Evolutionary conservation across 164 flowering plant genomes (phyloP).

Genomic region (Nelumbo lutea): DNA sequence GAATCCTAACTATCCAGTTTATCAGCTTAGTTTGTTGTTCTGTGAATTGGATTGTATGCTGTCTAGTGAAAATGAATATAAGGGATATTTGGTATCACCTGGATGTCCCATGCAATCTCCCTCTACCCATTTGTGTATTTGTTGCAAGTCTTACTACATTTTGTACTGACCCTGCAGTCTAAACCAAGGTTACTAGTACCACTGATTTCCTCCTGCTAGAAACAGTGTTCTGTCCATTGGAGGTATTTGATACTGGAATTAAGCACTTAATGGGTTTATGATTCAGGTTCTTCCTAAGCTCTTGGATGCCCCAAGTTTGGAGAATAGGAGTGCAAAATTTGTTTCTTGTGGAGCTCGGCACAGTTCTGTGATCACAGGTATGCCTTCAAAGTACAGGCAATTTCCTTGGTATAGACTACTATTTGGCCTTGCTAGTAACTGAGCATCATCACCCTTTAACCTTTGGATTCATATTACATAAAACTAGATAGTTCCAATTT

Average conservation of each 20-base stretch:
- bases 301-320: slow-evolving; percentile 73
- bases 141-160: neutral
- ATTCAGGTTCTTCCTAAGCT: slow-evolving; percentile 78
- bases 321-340: slow-evolving; percentile 47
- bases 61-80: no score
- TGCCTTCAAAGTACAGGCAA: neutral
- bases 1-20: no score
- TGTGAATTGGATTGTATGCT: no score
- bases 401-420: no score
- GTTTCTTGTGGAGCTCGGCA: slow-evolving; percentile 96
- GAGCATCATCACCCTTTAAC: no score
- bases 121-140: neutral
- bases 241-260: neutral
- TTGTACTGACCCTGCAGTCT: neutral
- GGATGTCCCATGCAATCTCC: no score
- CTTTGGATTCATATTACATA: no score
- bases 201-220: neutral
- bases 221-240: neutral
- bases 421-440: no score
- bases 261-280: neutral
- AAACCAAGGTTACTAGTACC: no score
- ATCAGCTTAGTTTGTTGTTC: no score
- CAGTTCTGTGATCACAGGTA: slow-evolving; percentile 76
- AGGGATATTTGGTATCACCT: no score
- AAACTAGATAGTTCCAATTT: no score